Conservation (phyloP, 129 eudicot genomes). For the Tagetes erecta region DNA sequence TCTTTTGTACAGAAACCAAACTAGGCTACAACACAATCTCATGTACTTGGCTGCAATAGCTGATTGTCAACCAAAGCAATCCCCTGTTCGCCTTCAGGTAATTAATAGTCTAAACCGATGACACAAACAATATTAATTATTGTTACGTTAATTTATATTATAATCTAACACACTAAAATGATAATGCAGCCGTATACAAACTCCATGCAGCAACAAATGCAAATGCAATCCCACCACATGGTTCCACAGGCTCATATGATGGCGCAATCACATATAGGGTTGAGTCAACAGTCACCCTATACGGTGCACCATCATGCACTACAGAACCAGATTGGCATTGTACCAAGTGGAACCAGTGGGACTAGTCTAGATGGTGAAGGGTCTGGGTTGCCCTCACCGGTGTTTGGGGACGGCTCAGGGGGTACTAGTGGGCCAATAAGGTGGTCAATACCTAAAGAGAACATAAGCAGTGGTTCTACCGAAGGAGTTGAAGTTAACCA, state of each 20-base stretch:
- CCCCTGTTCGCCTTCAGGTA: constrained; percentile 50
- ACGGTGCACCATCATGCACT: constrained; percentile 36
- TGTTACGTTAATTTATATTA: background rate
- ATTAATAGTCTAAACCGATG: background rate
- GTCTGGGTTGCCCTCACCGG: constrained; percentile 25
- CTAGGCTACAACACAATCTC: constrained; percentile 57
- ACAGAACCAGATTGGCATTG: constrained; percentile 47
- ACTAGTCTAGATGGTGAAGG: constrained; percentile 34
- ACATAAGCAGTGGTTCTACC: constrained; percentile 27
- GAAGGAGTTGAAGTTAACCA: constrained; percentile 29
- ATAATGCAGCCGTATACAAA: constrained; percentile 38
- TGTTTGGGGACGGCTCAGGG: constrained; percentile 38
- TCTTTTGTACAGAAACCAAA: constrained; percentile 43
- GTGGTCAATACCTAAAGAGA: constrained; percentile 32
- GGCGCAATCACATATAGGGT: constrained; percentile 31
- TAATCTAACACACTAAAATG: background rate
- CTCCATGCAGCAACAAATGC: constrained; percentile 41
- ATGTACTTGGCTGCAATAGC: constrained; percentile 67
- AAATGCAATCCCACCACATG: constrained; percentile 46
- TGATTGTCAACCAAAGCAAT: constrained; percentile 52
- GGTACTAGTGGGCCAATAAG: constrained; percentile 31
- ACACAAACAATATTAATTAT: no score
- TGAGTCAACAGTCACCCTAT: constrained; percentile 38
- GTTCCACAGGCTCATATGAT: constrained; percentile 40
- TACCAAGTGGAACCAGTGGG: constrained; percentile 35